phyloP scores from a whole-genome alignment of 2,329 filamentous ascomycete genomes.

The Alternaria triticimaculans region DNA sequence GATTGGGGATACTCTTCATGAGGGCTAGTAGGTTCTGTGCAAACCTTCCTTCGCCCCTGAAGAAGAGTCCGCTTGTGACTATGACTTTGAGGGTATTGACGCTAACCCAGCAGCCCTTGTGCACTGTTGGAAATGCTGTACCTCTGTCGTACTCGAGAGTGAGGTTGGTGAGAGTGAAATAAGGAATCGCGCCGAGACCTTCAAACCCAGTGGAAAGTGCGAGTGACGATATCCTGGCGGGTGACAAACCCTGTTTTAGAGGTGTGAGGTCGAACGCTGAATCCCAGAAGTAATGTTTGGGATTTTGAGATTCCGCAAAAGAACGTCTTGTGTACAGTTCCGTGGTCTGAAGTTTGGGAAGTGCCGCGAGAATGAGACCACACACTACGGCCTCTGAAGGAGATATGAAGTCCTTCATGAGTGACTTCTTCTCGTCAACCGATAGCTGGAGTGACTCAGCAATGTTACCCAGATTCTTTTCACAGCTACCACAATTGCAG shows the following conservation, averaged over 20 bases:
- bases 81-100: not conserved
- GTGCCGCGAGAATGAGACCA: not conserved
- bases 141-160: not conserved
- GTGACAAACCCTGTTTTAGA: not conserved
- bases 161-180: not conserved
- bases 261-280: not conserved
- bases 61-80: not conserved
- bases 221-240: not conserved
- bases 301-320: not conserved
- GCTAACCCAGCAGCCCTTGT: not conserved
- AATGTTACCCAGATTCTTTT: not conserved
- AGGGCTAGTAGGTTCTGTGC: not conserved
- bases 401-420: not conserved
- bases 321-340: not conserved
- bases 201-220: not conserved
- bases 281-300: not conserved
- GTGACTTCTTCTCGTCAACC: not conserved
- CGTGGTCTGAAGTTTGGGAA: not conserved
- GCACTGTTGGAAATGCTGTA: not conserved
- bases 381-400: not conserved
- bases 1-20: not conserved
- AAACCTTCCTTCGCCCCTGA: not conserved
- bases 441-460: not conserved
- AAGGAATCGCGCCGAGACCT: not conserved
- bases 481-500: not conserved